These are phyloP conservation scores for Mortierella sp. DNA, from an alignment of 371 early-diverging fungal genomes.

Conservation along the genomic window DNA sequence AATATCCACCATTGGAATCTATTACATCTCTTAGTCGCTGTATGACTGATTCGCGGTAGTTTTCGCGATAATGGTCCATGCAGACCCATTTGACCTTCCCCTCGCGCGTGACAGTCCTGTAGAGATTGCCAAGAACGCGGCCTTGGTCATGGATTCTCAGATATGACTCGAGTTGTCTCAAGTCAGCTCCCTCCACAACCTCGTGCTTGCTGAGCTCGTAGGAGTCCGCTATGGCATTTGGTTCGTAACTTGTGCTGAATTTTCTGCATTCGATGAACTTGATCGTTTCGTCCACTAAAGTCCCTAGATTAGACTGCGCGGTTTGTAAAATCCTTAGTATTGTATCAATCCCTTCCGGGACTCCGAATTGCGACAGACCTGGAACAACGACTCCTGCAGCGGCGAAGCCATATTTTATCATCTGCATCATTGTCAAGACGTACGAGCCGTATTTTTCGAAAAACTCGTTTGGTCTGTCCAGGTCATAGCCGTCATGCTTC, in stretches of 20 bases:
- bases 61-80: conserved; percentile 21
- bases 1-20: conserved; percentile 1
- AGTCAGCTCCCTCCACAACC: conserved; percentile 17
- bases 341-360: conserved; percentile 9
- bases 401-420: conserved; percentile 23
- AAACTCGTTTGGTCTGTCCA: conserved; percentile 36
- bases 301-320: neutral
- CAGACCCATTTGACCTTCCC: conserved; percentile 44
- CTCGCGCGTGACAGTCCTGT: conserved; percentile 15
- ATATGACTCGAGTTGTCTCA: conserved; percentile 21
- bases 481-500: conserved; percentile 39
- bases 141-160: conserved; percentile 6
- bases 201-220: neutral
- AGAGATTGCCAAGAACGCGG: conserved; percentile 20
- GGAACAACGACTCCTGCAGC: conserved; percentile 32
- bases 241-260: neutral
- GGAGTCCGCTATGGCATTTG: neutral
- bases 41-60: conserved; percentile 1
- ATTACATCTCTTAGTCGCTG: neutral
- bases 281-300: conserved; percentile 8
- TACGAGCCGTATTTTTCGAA: conserved; percentile 35
- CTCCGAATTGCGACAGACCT: conserved; percentile 8
- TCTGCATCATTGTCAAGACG: conserved; percentile 27
- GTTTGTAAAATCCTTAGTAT: neutral
- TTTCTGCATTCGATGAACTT: neutral